Percentiles rank a stretch among this genome's conserved stretches.
Evolutionary conservation across 2,329 filamentous ascomycete genomes (phyloP).

Genomic region (Clathrospora elynae): DNA sequence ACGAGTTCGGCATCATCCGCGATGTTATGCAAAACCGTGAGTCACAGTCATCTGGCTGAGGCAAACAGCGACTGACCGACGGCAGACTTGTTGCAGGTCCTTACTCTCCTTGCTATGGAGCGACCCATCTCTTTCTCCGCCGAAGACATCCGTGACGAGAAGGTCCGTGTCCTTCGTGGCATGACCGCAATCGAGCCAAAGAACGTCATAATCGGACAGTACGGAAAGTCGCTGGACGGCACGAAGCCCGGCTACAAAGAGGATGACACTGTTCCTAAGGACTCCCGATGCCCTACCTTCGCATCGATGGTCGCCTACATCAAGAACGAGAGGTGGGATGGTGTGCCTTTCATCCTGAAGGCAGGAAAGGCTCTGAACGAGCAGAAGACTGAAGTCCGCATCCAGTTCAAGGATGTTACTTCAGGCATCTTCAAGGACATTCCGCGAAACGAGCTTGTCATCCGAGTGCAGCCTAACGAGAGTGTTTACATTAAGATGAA

Average conservation of each 20-base stretch:
- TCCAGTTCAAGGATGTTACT: conserved; percentile 99
- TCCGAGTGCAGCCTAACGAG: conserved; percentile 99
- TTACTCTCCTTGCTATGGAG: conserved; percentile 97
- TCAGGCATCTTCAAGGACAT: conserved; percentile 99
- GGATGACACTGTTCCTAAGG: conserved; percentile 96
- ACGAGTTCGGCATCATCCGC: conserved; percentile 98
- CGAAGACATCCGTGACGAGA: conserved; percentile 98
- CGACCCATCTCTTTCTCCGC: conserved; percentile 96
- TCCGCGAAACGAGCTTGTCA: conserved; percentile 97
- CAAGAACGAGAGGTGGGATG: conserved; percentile 99
- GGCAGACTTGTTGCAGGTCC: conserved; percentile 83
- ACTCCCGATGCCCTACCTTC: conserved; percentile 97
- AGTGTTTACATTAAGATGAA: conserved; percentile 99
- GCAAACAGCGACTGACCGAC: conserved; percentile 19
- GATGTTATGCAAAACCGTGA: conserved; percentile 98
- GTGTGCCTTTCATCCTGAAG: conserved; percentile 99
- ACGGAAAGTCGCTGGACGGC: conserved; percentile 93
- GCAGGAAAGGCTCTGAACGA: conserved; percentile 98
- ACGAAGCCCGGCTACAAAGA: conserved; percentile 98
- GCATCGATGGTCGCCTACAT: conserved; percentile 97
- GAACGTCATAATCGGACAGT: conserved; percentile 99
- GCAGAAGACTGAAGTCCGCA: conserved; percentile 98
- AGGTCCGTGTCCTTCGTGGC: conserved; percentile 90
- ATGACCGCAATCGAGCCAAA: conserved; percentile 97
- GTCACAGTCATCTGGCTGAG: conserved; percentile 29